Conservation (phyloP, 2,329 filamentous ascomycete species). For the Annulohypoxylon truncatum region DNA sequence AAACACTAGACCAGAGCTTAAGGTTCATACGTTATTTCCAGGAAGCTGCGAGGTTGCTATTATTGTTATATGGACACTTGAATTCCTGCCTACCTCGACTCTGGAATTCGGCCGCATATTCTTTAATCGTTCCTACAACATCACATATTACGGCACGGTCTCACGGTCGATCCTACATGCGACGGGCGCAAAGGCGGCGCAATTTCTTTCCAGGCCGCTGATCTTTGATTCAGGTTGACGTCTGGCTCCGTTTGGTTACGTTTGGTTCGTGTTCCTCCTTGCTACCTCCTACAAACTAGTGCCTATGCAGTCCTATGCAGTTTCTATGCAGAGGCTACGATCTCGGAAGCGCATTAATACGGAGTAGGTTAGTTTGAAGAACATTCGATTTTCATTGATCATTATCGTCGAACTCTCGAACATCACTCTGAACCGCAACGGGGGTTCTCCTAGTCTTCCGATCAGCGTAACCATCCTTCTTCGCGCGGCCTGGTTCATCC, state of each 20-base stretch:
- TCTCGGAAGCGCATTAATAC: slow-evolving; percentile 18
- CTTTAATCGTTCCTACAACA: slow-evolving; percentile 28
- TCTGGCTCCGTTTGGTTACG: background rate
- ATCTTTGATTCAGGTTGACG: slow-evolving; percentile 29
- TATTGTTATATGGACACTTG: background rate
- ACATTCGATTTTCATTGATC: slow-evolving; percentile 15
- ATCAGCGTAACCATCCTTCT: slow-evolving; percentile 34
- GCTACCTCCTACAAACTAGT: background rate
- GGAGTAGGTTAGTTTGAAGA: slow-evolving; percentile 17
- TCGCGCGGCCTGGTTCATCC: slow-evolving; percentile 10
- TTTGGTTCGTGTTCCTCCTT: slow-evolving; percentile 33
- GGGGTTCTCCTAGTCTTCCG: slow-evolving; percentile 27
- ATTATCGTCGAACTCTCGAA: background rate
- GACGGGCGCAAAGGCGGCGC: slow-evolving; percentile 24
- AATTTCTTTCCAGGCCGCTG: slow-evolving; percentile 32
- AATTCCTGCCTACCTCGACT: slow-evolving; percentile 8
- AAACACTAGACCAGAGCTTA: background rate
- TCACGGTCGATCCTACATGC: slow-evolving; percentile 30
- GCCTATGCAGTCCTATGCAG: slow-evolving; percentile 15
- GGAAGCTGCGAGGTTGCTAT: background rate
- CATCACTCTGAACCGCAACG: slow-evolving; percentile 17
- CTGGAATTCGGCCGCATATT: slow-evolving; percentile 30
- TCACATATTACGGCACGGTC: slow-evolving; percentile 20
- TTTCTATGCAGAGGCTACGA: slow-evolving; percentile 19
- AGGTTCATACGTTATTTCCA: background rate